A percentile compares a stretch with the other conserved stretches of the same genome.
These are phyloP conservation scores for Bipolaris sorokiniana DNA, from an alignment of 2,329 filamentous ascomycete genomes.

Conservation along the genomic window DNA sequence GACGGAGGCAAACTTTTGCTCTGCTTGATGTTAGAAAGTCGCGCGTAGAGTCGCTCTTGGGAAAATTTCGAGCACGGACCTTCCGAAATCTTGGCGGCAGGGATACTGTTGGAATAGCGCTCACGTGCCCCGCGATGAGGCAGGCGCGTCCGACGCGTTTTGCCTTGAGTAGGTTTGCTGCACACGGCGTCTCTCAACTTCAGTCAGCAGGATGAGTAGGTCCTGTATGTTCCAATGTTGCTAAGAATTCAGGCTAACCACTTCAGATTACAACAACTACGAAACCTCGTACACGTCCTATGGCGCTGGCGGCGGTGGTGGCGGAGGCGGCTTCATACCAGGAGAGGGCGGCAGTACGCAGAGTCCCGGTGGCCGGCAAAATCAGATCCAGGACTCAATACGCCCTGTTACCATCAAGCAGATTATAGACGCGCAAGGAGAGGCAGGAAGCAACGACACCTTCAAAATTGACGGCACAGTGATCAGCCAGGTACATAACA, in stretches of 20 bases:
- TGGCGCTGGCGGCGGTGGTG: conserved; percentile 60
- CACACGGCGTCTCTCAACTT: conserved; percentile 17
- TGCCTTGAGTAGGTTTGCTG: conserved; percentile 19
- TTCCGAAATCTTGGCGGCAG: conserved; percentile 35
- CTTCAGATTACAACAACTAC: conserved; percentile 47
- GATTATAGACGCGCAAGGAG: conserved; percentile 73
- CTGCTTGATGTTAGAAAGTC: conserved; percentile 9
- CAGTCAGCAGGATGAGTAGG: conserved; percentile 30
- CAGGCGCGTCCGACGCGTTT: conserved; percentile 42
- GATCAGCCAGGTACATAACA: conserved; percentile 62
- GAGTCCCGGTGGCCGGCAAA: conserved; percentile 50
- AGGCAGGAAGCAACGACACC: conserved; percentile 63
- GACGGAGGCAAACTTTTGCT: conserved; percentile 19
- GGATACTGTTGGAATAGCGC: conserved; percentile 12
- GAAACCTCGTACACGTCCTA: conserved; percentile 63
- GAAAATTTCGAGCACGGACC: conserved; percentile 34
- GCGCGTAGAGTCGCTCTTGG: conserved; percentile 12
- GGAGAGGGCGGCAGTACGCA: conserved; percentile 56
- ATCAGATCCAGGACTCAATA: conserved; percentile 80
- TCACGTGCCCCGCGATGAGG: conserved; percentile 30
- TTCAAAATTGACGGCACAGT: conserved; percentile 82
- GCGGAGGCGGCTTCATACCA: conserved; percentile 67
- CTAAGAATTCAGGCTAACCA: conserved; percentile 14
- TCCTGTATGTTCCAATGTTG: not conserved
- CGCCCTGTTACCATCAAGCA: conserved; percentile 97